Evolutionary conservation across 2,329 filamentous ascomycete species (phyloP), one percentile per base, ranked within the genome.

Genomic region (Talaromyces rugulosus): DNA sequence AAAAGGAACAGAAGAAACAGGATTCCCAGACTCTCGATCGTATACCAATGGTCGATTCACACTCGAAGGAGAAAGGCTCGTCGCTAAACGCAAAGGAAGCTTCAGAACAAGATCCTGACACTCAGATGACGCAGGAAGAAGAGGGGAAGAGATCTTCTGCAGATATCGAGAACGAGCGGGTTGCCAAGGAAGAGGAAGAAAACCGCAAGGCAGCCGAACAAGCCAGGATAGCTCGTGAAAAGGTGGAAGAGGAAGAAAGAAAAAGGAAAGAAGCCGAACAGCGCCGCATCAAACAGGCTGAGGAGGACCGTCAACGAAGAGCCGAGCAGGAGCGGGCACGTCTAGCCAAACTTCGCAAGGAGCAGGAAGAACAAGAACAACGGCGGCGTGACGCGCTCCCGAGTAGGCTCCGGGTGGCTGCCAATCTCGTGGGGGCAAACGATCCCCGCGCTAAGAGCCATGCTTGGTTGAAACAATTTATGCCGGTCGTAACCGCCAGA

Each of bases 301-400:
- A 81, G 64, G 79, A 81, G 60, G 79, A 81, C 60, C 77, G 73
- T 6, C 75, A 76, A 62, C 78, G 76, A 65, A 72, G 72, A 9
- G 64, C 76, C 28, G 78, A 80, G 63, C 74, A 77, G 67, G 75
- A 80, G 69, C 71, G 75, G 50, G 65, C 74, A 55, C 76, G 78
- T 23, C 72, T 78, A 47, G 75, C 77, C 54, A 78, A 78, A 68
- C 64, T 77, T 54, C 77, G 77, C 28, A 75, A 73, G 52, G 77
- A 80, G 52, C 76, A 77, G 59, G 75, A 78, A 65, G 79, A 80
- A 62, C 74, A 77, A 65, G 80, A 82, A 63, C 75, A 77, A 62
- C 73, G 74, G 56, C 79, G 79, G 40, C 72, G 79, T 42, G 77
- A 81, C 60, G 77, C 77, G 50, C 72, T 82, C 30, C 80, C 80